Conservation (phyloP, 768 basidiomycete genomes). For the Macrolepiota fuliginosa region DNA sequence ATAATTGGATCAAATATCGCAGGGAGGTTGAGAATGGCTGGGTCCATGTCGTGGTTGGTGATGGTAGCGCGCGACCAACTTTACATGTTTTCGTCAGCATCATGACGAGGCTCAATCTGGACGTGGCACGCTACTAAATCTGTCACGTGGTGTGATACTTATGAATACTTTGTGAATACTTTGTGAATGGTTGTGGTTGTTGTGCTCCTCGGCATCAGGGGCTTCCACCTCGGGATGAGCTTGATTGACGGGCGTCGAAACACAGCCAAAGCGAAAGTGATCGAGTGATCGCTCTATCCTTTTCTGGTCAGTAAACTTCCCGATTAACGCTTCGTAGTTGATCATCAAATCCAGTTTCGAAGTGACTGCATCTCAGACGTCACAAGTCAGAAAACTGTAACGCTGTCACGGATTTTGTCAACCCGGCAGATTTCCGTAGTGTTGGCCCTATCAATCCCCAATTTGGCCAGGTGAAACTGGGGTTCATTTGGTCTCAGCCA, state of each 20-base stretch:
- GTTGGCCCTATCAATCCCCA: background rate
- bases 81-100: background rate
- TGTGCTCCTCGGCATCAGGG: background rate
- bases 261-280: constrained; percentile 1
- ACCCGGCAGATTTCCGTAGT: background rate
- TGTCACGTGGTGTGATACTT: constrained; percentile 4
- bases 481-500: constrained; percentile 24
- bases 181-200: background rate
- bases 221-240: constrained; percentile 2
- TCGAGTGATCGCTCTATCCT: constrained; percentile 2
- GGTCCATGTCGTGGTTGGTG: constrained; percentile 16
- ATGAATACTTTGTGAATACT: background rate
- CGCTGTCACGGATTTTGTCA: constrained; percentile 1
- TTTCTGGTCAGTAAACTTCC: constrained; percentile 11
- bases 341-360: constrained; percentile 11
- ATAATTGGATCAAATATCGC: constrained; percentile 53
- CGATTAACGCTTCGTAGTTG: constrained; percentile 12
- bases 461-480: constrained; percentile 20
- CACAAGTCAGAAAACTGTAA: constrained; percentile 4
- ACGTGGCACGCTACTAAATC: background rate
- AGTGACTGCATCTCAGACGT: constrained; percentile 10
- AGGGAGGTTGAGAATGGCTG: constrained; percentile 36
- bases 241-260: constrained; percentile 5
- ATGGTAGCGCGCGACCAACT: too few species aligned
- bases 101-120: background rate